Conservation (phyloP, 2,329 filamentous ascomycete species). For the Sporothrix euskadiensis region DNA sequence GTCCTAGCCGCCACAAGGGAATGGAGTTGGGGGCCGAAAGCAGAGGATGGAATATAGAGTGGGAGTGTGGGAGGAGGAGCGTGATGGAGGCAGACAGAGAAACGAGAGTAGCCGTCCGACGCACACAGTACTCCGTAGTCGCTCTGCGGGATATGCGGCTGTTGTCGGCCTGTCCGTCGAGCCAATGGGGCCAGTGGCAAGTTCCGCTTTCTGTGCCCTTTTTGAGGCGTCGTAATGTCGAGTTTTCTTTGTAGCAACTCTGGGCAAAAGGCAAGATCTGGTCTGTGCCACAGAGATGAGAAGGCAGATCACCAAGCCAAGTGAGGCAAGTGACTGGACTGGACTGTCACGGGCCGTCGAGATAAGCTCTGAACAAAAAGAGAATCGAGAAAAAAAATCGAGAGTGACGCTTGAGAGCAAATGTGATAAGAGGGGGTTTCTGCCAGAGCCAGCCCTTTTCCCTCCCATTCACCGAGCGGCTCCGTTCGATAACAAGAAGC, state of each 20-base stretch:
- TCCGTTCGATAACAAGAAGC: not conserved
- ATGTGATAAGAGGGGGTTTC: not conserved
- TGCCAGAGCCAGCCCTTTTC: not conserved
- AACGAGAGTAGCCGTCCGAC: not conserved
- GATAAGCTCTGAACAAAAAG: not conserved
- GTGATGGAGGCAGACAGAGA: not conserved
- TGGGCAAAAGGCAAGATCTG: not conserved
- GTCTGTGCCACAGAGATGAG: not conserved
- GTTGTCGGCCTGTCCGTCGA: not conserved
- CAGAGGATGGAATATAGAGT: not conserved
- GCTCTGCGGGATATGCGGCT: constrained; percentile 7
- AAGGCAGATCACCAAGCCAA: not conserved
- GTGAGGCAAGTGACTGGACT: not conserved
- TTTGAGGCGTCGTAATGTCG: not conserved
- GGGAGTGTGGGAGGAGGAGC: not conserved
- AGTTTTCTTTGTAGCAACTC: not conserved
- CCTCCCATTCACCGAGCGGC: not conserved
- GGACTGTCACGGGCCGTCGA: not conserved
- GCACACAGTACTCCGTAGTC: no score
- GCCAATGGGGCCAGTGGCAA: not conserved
- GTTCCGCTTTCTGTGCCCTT: not conserved
- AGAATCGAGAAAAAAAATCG: not conserved
- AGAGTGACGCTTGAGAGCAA: not conserved
- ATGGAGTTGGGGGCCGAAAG: not conserved
- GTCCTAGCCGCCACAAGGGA: not conserved